Evolutionary conservation across 495 filamentous ascomycete genomes (phyloP).

Genomic region (Neurospora sp.): DNA sequence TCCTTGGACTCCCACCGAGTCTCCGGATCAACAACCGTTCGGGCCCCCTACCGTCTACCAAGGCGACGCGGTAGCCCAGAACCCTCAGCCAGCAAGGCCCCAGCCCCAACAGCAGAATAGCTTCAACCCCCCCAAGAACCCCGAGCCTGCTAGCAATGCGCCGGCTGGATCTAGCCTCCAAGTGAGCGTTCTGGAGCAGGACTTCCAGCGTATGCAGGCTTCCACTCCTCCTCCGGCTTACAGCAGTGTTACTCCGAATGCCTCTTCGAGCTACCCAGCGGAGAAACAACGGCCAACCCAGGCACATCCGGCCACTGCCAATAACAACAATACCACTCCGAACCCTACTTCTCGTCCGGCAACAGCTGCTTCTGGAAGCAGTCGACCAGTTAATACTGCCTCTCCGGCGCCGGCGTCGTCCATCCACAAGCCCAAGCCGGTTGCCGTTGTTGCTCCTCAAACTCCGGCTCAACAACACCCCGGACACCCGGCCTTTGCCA

Average conservation of each 20-base stretch:
- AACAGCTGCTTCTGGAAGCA: background rate
- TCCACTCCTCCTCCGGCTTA: slow-evolving; percentile 89
- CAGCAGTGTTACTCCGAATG: slow-evolving; percentile 56
- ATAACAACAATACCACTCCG: slow-evolving; percentile 21
- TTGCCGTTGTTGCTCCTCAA: slow-evolving; percentile 9
- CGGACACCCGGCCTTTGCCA: slow-evolving; percentile 79
- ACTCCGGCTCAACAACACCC: slow-evolving; percentile 35
- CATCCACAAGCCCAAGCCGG: slow-evolving; percentile 10
- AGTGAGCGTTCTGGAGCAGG: slow-evolving; percentile 67
- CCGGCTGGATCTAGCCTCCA: slow-evolving; percentile 24
- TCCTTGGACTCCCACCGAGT: slow-evolving; percentile 94
- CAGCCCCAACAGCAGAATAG: slow-evolving; percentile 13
- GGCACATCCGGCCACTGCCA: slow-evolving; percentile 4
- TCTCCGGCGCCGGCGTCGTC: slow-evolving; percentile 3
- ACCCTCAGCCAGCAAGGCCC: slow-evolving; percentile 17
- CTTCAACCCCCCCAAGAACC: slow-evolving; percentile 23
- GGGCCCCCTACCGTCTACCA: slow-evolving; percentile 92
- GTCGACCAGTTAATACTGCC: slow-evolving; percentile 1
- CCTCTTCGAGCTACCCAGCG: slow-evolving; percentile 51
- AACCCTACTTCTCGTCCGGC: background rate
- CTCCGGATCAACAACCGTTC: slow-evolving; percentile 78
- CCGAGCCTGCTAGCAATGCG: slow-evolving; percentile 14
- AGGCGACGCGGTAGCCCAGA: slow-evolving; percentile 49
- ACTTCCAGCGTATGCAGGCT: slow-evolving; percentile 79
- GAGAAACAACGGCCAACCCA: slow-evolving; percentile 55